These are phyloP conservation scores for Diaporthe capsici DNA, from an alignment of 2,329 filamentous ascomycete genomes.

Conservation along the genomic window DNA sequence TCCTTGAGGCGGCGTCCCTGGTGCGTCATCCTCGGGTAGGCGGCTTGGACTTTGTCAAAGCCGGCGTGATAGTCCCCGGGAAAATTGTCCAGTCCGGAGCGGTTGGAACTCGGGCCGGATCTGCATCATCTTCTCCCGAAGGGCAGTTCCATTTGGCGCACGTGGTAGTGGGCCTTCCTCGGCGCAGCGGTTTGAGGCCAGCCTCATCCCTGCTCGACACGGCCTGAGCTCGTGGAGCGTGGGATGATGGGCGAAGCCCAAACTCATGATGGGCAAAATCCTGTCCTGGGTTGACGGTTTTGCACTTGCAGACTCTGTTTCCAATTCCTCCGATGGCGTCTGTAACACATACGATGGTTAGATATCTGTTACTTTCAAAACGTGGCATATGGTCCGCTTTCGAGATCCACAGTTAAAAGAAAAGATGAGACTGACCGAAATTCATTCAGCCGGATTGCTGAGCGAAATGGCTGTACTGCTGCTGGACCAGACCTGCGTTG, in stretches of 20 bases:
- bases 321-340: not conserved
- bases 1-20: not conserved
- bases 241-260: not conserved
- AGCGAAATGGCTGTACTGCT: slow-evolving; percentile 54
- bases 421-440: slow-evolving; percentile 43
- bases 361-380: not conserved
- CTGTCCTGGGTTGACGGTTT: slow-evolving; percentile 13
- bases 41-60: not conserved
- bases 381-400: not conserved
- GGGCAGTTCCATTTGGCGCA: not conserved
- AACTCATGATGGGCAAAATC: not conserved
- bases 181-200: slow-evolving; percentile 17
- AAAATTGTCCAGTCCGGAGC: not conserved
- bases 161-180: not conserved
- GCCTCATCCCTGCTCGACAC: slow-evolving; percentile 29
- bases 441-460: slow-evolving; percentile 55
- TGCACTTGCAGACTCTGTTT: slow-evolving; percentile 36
- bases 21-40: not conserved
- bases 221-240: slow-evolving; percentile 20
- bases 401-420: not conserved
- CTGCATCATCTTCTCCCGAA: not conserved
- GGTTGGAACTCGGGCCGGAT: not conserved
- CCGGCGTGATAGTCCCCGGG: not conserved
- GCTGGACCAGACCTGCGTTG: slow-evolving; percentile 49
- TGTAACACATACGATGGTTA: not conserved